Conservation (phyloP, 495 filamentous ascomycete genomes). For the Platismatia glauca region DNA sequence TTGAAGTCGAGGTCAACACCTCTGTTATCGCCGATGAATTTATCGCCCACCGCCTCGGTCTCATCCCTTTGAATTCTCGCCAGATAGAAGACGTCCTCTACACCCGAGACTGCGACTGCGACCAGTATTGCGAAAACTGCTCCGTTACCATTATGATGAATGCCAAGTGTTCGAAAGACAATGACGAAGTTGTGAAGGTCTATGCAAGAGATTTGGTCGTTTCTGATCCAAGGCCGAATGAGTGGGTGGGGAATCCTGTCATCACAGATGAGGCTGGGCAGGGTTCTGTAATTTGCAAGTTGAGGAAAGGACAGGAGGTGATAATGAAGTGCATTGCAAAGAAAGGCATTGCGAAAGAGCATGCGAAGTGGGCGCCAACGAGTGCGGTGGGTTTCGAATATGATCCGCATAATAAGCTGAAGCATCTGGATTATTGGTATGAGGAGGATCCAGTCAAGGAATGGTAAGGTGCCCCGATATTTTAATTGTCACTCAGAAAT, state of each 20-base stretch:
- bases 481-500: neutral
- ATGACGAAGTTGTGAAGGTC: conserved; percentile 74
- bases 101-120: conserved; percentile 93
- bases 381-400: conserved; percentile 95
- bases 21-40: conserved; percentile 94
- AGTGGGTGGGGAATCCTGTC: conserved; percentile 76
- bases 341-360: conserved; percentile 98
- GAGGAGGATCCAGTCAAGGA: conserved; percentile 75
- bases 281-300: conserved; percentile 77
- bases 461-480: conserved; percentile 57
- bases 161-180: conserved; percentile 60
- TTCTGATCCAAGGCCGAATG: conserved; percentile 48
- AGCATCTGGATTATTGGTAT: conserved; percentile 87
- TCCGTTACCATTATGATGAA: conserved; percentile 73
- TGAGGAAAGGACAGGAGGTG: conserved; percentile 79
- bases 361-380: conserved; percentile 92
- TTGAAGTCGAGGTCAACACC: conserved; percentile 87
- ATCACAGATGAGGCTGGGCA: conserved; percentile 71
- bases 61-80: conserved; percentile 78
- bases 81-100: conserved; percentile 79
- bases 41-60: conserved; percentile 82
- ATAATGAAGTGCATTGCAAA: conserved; percentile 87
- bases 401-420: conserved; percentile 88
- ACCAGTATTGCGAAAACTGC: conserved; percentile 83
- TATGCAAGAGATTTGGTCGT: conserved; percentile 81